A percentile compares a stretch with the other conserved stretches of the same genome.
Evolutionary conservation across 768 basidiomycete species (phyloP).

Genomic region (Lyophyllum semitale): DNA sequence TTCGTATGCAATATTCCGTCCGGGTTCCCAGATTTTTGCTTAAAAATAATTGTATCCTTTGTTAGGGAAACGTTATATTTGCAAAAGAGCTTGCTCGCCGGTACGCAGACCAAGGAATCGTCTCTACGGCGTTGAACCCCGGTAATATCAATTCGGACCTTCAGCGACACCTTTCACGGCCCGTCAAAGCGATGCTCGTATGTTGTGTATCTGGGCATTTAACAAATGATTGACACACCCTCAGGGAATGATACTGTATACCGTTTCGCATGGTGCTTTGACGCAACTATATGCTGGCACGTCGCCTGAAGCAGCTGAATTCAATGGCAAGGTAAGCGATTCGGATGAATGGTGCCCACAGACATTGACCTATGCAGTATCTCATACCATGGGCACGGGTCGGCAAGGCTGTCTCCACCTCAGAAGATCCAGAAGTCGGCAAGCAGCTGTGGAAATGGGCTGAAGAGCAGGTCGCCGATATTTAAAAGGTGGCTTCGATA

Average conservation of each 20-base stretch:
- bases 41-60: no score
- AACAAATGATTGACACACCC: no score
- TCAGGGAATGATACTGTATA: conserved; percentile 18
- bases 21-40: no score
- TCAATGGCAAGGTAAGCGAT: conserved; percentile 49
- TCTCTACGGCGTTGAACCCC: conserved; percentile 46
- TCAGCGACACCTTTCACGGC: conserved; percentile 21
- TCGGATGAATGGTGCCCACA: background rate
- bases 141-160: conserved; percentile 42
- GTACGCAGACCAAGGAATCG: conserved; percentile 41
- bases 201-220: no score
- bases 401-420: conserved; percentile 19
- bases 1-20: conserved; percentile 20
- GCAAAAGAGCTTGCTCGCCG: conserved; percentile 40
- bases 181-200: conserved; percentile 17
- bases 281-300: conserved; percentile 56
- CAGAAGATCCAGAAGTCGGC: conserved; percentile 30
- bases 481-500: no score
- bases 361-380: conserved; percentile 35
- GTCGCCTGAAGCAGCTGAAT: conserved; percentile 32
- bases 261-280: conserved; percentile 41
- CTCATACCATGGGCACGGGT: conserved; percentile 46
- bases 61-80: conserved; percentile 44
- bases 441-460: conserved; percentile 43
- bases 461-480: conserved; percentile 41